Base-by-base conservation (phyloP, 2,329 filamentous ascomycete genomes). In the Thelonectria rubi region DNA sequence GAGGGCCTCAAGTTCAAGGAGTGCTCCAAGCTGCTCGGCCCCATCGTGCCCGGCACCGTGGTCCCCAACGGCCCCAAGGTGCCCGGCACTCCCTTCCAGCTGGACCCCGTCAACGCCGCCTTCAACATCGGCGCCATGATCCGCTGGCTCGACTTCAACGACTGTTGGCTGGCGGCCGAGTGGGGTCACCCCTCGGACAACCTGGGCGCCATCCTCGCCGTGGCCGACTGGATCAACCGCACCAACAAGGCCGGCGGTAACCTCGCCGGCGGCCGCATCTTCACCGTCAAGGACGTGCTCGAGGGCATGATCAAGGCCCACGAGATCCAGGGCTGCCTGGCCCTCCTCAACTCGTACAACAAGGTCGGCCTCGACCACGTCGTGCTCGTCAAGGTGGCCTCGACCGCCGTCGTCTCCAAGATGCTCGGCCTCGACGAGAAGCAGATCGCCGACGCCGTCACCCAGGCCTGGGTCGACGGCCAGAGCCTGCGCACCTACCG, bases 71-170 rank as follows among this genome's bases (percentile, higher is more conserved):
- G 95, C 69, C 90, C 93, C 73, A 92, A 89, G 76, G 92, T 99
- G 46, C 92, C 92, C 42, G 95, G 95, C 68, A 98, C 95, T 32
- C 88, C 91, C 69, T 98, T 94, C 82, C 90, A 96, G 81, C 89
- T 99, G 71, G 95, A 98, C 78, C 95, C 95, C 40, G 89, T 98
- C 76, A 94, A 94, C 73, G 95, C 91, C 65, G 95, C 95, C 67
- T 98, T 99, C 88, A 98, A 98, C 86, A 98, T 99, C 73, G 95
- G 95, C 73, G 91, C 95, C 74, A 97, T 97, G 90, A 97, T 99
- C 82, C 88, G 95, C 76, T 99, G 95, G 95, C 88, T 99, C 74
- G 95, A 99, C 83, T 99, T 98, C 87, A 99, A 99, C 79, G 95
- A 99, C 86, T 98, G 95, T 88, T 99, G 94, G 95, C 86, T 98